phyloP scores from a whole-genome alignment of 257 asterid genomes.

The Primulina huaijiensis region DNA sequence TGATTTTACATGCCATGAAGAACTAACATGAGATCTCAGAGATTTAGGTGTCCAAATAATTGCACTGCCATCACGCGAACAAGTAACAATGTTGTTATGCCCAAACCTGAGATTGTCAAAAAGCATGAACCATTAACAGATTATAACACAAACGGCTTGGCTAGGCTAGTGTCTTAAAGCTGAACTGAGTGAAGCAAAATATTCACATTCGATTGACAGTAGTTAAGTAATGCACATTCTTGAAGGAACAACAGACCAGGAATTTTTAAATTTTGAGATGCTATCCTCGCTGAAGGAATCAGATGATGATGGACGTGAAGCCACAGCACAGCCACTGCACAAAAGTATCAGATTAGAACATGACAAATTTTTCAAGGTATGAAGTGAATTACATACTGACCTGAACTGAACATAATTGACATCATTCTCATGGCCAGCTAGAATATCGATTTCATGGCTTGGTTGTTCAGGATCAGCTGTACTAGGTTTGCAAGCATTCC shows the following conservation, averaged over 20 bases:
- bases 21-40: no score
- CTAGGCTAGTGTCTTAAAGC: no score
- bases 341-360: neutral
- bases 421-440: constrained; percentile 96
- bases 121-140: no score
- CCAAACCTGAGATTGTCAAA: constrained; percentile 49
- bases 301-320: no score
- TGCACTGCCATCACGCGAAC: constrained; percentile 99
- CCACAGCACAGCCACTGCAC: constrained; percentile 84
- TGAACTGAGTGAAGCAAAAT: no score
- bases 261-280: no score
- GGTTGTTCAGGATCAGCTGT: constrained; percentile 73
- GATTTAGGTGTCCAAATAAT: constrained; percentile 41
- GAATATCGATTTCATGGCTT: constrained; percentile 74
- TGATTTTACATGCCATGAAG: no score
- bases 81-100: constrained; percentile 91
- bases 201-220: no score
- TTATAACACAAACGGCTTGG: constrained; percentile 1
- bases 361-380: no score
- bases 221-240: no score
- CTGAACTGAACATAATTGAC: constrained; percentile 97
- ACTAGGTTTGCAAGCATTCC: constrained; percentile 78
- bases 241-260: no score
- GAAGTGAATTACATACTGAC: constrained; percentile 37
- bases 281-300: no score